These are phyloP conservation scores for Tarenaya hassleriana DNA, from an alignment of 345 rosid genomes.

Conservation along the genomic window DNA sequence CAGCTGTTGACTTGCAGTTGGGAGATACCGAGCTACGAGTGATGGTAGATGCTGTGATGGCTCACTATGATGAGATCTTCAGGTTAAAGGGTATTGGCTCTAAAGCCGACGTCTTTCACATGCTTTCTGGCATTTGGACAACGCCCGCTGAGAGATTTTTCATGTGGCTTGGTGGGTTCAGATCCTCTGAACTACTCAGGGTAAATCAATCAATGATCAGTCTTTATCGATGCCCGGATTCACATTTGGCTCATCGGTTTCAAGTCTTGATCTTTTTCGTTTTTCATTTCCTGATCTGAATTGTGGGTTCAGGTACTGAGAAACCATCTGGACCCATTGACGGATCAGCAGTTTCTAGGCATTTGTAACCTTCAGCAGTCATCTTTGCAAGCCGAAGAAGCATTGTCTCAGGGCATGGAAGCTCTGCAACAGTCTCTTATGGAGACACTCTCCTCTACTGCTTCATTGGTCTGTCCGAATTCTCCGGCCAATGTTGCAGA, in stretches of 20 bases:
- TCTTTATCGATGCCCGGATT: no score
- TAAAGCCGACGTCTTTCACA: slow-evolving; percentile 80
- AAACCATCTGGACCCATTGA: slow-evolving; percentile 72
- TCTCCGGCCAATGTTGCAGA: no score
- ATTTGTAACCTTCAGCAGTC: slow-evolving; percentile 89
- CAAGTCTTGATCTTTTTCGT: neutral
- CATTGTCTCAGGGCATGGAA: slow-evolving; percentile 80
- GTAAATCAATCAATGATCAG: slow-evolving; percentile 22
- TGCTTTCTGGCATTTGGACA: slow-evolving; percentile 81
- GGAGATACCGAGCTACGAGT: slow-evolving; percentile 61
- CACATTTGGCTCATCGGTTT: no score
- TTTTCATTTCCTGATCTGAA: no score
- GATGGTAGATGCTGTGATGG: slow-evolving; percentile 67
- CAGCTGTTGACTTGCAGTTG: slow-evolving; percentile 69
- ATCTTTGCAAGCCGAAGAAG: slow-evolving; percentile 93
- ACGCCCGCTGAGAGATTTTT: slow-evolving; percentile 93
- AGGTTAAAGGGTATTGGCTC: slow-evolving; percentile 58
- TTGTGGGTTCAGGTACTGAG: slow-evolving; percentile 77
- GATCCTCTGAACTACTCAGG: slow-evolving; percentile 95
- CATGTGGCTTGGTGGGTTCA: slow-evolving; percentile 97
- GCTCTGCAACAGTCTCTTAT: slow-evolving; percentile 91
- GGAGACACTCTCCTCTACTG: slow-evolving; percentile 72
- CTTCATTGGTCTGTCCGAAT: slow-evolving; percentile 37
- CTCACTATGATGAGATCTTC: slow-evolving; percentile 88
- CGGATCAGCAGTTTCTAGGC: slow-evolving; percentile 92